Evolutionary conservation across 2,329 filamentous ascomycete genomes (phyloP).

Genomic region (Incumbomyces lentus): DNA sequence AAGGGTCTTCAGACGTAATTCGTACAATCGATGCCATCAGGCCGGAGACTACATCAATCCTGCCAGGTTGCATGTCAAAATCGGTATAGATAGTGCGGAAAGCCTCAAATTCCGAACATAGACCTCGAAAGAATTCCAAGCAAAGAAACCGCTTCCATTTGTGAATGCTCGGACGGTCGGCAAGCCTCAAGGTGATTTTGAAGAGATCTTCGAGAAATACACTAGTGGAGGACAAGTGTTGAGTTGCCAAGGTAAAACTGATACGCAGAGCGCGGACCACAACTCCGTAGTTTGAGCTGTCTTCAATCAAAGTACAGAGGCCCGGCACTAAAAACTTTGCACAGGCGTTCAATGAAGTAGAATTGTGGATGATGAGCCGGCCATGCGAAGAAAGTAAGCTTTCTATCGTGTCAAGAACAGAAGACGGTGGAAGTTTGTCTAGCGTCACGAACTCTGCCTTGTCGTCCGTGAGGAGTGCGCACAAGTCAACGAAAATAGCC

Average conservation of each 20-base stretch:
- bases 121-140: slow-evolving; percentile 78
- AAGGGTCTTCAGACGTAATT: slow-evolving; percentile 80
- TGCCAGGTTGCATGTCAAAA: slow-evolving; percentile 64
- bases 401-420: slow-evolving; percentile 85
- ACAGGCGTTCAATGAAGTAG: slow-evolving; percentile 71
- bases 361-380: slow-evolving; percentile 65
- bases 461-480: slow-evolving; percentile 74
- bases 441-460: slow-evolving; percentile 73
- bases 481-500: slow-evolving; percentile 68
- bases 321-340: slow-evolving; percentile 44
- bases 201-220: background rate
- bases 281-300: slow-evolving; percentile 13
- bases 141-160: slow-evolving; percentile 82
- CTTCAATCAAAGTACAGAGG: slow-evolving; percentile 11
- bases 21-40: slow-evolving; percentile 84
- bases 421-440: slow-evolving; percentile 65
- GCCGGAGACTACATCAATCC: slow-evolving; percentile 68
- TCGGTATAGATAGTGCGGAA: slow-evolving; percentile 69
- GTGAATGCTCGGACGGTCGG: slow-evolving; percentile 70
- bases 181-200: slow-evolving; percentile 17
- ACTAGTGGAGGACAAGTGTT: background rate
- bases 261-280: slow-evolving; percentile 9
- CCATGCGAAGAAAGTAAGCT: slow-evolving; percentile 78
- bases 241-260: slow-evolving; percentile 1
- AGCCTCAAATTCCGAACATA: slow-evolving; percentile 72